Conservation (phyloP, 768 basidiomycete species). For the Hypholoma sublateritium region DNA sequence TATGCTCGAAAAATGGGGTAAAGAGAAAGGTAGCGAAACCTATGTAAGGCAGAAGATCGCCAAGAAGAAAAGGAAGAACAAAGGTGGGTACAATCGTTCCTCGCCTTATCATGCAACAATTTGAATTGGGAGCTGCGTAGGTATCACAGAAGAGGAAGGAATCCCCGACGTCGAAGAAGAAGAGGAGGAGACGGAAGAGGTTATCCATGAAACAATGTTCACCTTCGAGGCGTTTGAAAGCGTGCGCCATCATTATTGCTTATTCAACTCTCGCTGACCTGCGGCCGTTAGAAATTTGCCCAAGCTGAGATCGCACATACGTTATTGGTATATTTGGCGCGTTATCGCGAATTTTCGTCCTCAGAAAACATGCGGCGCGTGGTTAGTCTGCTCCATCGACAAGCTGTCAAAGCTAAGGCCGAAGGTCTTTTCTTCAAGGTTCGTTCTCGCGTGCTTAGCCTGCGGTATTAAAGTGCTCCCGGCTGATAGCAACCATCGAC, state of each 20-base stretch:
- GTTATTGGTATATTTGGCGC: slow-evolving; percentile 75
- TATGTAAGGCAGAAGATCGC: slow-evolving; percentile 73
- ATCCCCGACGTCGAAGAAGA: slow-evolving; percentile 72
- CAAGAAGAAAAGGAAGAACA: slow-evolving; percentile 45
- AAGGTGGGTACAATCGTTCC: slow-evolving; percentile 30
- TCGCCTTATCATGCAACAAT: neutral
- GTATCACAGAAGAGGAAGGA: slow-evolving; percentile 55
- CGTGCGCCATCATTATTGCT: slow-evolving; percentile 43
- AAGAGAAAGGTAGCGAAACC: slow-evolving; percentile 66
- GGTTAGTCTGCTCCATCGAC: slow-evolving; percentile 86
- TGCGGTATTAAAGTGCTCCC: slow-evolving; percentile 20
- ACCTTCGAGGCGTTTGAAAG: slow-evolving; percentile 90
- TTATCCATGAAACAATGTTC: slow-evolving; percentile 83
- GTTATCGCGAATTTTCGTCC: slow-evolving; percentile 79
- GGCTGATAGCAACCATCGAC: slow-evolving; percentile 7
- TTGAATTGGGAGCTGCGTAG: slow-evolving; percentile 23
- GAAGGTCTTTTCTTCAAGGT: slow-evolving; percentile 97
- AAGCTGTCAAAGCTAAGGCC: slow-evolving; percentile 87
- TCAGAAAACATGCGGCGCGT: slow-evolving; percentile 88
- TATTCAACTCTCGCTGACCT: slow-evolving; percentile 2
- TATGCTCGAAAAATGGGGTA: slow-evolving; percentile 89
- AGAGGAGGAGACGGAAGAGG: slow-evolving; percentile 57
- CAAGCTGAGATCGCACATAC: slow-evolving; percentile 84
- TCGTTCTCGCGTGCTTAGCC: slow-evolving; percentile 21
- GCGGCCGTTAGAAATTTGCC: slow-evolving; percentile 74